Conservation (phyloP, 495 filamentous ascomycete species). For the Mycothermus thermophilus region DNA sequence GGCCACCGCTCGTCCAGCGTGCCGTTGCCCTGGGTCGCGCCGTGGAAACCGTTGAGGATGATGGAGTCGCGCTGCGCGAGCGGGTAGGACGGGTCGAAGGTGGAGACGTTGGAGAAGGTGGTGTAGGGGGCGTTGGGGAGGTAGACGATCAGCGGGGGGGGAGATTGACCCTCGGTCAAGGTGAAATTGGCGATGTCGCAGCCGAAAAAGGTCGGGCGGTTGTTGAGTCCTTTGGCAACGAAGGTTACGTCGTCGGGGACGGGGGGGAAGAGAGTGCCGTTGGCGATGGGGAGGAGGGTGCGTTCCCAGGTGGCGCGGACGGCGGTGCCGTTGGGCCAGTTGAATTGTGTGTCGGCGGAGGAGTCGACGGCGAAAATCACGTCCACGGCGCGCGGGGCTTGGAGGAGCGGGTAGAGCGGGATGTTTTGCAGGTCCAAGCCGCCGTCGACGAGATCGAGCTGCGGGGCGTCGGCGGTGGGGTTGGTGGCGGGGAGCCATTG, state of each 20-base stretch:
- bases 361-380: constrained; percentile 87
- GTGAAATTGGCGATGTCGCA: constrained; percentile 62
- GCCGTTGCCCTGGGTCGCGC: constrained; percentile 68
- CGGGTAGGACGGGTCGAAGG: constrained; percentile 50
- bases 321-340: constrained; percentile 81
- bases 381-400: constrained; percentile 64
- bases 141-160: constrained; percentile 69
- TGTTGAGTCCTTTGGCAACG: constrained; percentile 74
- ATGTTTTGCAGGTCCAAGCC: constrained; percentile 82
- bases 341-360: constrained; percentile 59
- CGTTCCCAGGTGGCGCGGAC: constrained; percentile 76
- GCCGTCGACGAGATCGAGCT: constrained; percentile 73
- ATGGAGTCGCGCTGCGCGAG: constrained; percentile 54
- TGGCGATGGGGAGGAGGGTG: constrained; percentile 46
- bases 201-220: constrained; percentile 81
- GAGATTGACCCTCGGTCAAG: constrained; percentile 16
- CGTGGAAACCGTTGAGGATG: constrained; percentile 71
- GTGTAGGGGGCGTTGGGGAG: constrained; percentile 79
- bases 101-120: constrained; percentile 56
- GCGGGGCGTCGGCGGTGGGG: constrained; percentile 34
- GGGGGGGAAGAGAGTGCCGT: constrained; percentile 72
- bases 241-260: constrained; percentile 80
- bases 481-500: constrained; percentile 52
- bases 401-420: constrained; percentile 73
- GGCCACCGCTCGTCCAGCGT: constrained; percentile 60